A percentile compares a stretch with the other conserved stretches of the same genome.
Evolutionary conservation across 2,329 filamentous ascomycete genomes (phyloP).

Genomic region (Fusarium bulbicola): DNA sequence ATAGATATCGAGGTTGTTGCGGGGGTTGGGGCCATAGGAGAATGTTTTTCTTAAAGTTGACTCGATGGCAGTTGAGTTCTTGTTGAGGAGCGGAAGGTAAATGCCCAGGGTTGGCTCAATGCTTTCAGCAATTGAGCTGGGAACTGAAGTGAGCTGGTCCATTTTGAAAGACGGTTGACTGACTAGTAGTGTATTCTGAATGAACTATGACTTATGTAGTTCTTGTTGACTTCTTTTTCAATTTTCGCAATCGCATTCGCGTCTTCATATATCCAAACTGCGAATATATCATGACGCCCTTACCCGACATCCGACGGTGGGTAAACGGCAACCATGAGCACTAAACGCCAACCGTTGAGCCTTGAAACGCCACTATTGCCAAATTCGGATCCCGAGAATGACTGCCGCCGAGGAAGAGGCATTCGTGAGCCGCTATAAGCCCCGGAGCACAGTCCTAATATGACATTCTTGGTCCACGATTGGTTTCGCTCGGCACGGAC

Average conservation of each 20-base stretch:
- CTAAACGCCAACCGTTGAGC: not conserved
- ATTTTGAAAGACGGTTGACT: not conserved
- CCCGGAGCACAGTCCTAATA: not conserved
- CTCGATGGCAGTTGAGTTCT: not conserved
- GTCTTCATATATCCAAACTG: not conserved
- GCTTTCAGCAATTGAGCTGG: not conserved
- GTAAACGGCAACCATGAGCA: not conserved
- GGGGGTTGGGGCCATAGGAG: not conserved
- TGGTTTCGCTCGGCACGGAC: not conserved
- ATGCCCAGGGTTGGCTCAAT: not conserved
- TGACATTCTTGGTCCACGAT: not conserved
- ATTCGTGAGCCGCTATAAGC: not conserved
- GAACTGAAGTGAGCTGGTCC: not conserved
- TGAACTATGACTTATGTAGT: not conserved
- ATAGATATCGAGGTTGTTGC: not conserved
- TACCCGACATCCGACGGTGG: not conserved
- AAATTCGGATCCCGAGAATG: not conserved
- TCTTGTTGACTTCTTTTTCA: too few species aligned
- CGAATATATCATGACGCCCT: not conserved
- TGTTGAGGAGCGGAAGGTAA: not conserved
- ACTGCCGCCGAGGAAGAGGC: not conserved
- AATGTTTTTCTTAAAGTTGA: not conserved
- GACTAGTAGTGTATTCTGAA: not conserved
- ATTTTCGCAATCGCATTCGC: not conserved
- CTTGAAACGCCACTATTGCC: not conserved